Base-by-base conservation (phyloP, 495 filamentous ascomycete species). In the Neurospora sublineolata region DNA sequence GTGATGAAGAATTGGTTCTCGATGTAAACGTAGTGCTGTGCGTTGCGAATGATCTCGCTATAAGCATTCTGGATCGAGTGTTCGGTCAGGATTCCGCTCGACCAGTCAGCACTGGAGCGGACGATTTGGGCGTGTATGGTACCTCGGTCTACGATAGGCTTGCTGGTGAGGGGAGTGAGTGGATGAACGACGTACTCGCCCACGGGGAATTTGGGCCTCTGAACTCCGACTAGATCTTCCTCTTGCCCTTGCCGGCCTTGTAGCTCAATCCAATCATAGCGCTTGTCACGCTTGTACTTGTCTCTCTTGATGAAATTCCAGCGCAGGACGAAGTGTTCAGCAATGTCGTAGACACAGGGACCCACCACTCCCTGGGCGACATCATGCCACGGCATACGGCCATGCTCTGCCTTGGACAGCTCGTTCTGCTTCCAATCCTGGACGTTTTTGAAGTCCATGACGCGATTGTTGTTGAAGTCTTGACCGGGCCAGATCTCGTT, bases 1-100 rank as follows among this genome's bases (percentile, higher is more conserved):
- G 94, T 97, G 76, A 97, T 95, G 86, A 98, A 97, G 84, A 97
- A 97, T 74, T 98, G 94, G 75, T 98, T 98, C 80, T 97, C 94
- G 73, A 97, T 97, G 81, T 98, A 98, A 67, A 98, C 91, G 77
- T 90, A 97, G 78, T 97, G 93, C 80, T 94, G 80, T 0, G 94
- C 94, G 69, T 90, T 91, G 36, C 88, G 82, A 73, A 97, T 99
- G 33, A 93, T 81, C 69, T 97, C 92, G 71, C 84, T 88, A 78
- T 97, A 97, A 10, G 95, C 94, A 76, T 93, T 97, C 72, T 96
- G 93, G 64, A 99, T 97, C 74, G 90, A 94, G 73, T 94, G 92
- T 71, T 99, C 95, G 3, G 87, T 88, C 12, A 97, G 77, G 73
- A 97, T 94, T 1, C 94, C 94, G 77, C 92, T 94, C n/a, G 92